Conservation (phyloP, 805 yeast species). For the Ogataea pini region DNA sequence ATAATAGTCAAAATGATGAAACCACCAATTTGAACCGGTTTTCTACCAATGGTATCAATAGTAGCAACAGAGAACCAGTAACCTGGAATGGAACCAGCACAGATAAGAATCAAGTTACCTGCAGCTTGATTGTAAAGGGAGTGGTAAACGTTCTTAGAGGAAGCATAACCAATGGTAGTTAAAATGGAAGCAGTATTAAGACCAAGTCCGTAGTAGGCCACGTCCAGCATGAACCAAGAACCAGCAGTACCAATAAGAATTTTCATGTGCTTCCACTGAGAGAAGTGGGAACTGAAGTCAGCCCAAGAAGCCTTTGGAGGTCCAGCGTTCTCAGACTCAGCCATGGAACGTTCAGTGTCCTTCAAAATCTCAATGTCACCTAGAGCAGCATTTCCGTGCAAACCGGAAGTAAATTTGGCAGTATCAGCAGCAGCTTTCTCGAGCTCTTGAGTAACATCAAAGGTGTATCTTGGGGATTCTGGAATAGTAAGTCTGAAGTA, state of each 20-base stretch:
- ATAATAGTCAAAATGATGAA: constrained; percentile 69
- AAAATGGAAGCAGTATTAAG: constrained; percentile 79
- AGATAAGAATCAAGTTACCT: constrained; percentile 87
- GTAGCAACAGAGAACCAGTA: constrained; percentile 86
- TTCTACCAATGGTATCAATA: constrained; percentile 80
- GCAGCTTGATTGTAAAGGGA: constrained; percentile 77
- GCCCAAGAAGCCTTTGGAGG: constrained; percentile 81
- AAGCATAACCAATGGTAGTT: constrained; percentile 82
- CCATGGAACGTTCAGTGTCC: constrained; percentile 46
- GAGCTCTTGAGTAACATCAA: constrained; percentile 67
- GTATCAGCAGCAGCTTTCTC: constrained; percentile 58
- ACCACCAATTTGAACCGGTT: constrained; percentile 76
- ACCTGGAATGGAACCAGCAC: constrained; percentile 96
- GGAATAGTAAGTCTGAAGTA: constrained; percentile 93
- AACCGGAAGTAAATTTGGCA: constrained; percentile 51
- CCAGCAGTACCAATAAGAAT: constrained; percentile 86
- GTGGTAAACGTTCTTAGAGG: constrained; percentile 65
- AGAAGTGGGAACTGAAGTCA: constrained; percentile 73
- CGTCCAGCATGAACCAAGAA: constrained; percentile 88
- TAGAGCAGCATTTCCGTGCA: constrained; percentile 49
- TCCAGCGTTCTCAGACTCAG: constrained; percentile 34
- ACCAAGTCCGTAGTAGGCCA: constrained; percentile 88
- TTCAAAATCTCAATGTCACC: constrained; percentile 46
- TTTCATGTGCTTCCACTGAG: constrained; percentile 86
- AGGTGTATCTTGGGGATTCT: constrained; percentile 89